These are phyloP conservation scores for barley (Hordeum vulgare) DNA, from an alignment of 176 grass and related monocot genomes.

Conservation along the genomic window MorexV3_pseudomolecules_assembly NC_058519.1:568972665-568973164, in stretches of 20 bases:
- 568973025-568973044: neutral
- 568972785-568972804: neutral
- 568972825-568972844: slow-evolving; percentile 56
- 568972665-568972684: slow-evolving; percentile 92
- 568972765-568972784: neutral
- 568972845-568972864: slow-evolving; percentile 62
- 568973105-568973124: neutral
- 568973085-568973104: neutral
- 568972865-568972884: slow-evolving; percentile 77
- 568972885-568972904: slow-evolving; percentile 88
- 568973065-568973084: neutral
- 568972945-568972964: slow-evolving; percentile 1
- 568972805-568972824: neutral
- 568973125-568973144: neutral
- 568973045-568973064: neutral
- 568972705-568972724: slow-evolving; percentile 44
- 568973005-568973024: neutral
- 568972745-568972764: neutral
- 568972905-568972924: slow-evolving; percentile 37
- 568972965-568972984: neutral
- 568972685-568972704: slow-evolving; percentile 95
- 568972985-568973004: neutral
- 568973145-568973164: neutral
- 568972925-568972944: neutral
- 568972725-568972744: neutral